Evolutionary conservation across 192 early-diverging fungal species (phyloP).

Genomic region (Entomortierella beljakovae): DNA sequence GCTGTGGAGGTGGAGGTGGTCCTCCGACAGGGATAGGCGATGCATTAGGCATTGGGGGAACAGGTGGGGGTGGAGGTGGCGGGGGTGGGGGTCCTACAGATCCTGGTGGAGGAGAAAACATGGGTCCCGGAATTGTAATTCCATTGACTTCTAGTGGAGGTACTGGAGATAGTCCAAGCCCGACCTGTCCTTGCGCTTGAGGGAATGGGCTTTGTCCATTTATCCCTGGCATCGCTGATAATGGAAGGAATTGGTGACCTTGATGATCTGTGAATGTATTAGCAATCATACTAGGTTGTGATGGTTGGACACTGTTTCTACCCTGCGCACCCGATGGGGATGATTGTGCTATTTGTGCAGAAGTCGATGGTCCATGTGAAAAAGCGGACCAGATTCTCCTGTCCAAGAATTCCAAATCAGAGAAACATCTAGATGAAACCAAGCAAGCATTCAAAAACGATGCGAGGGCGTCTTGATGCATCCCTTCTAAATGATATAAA

Average conservation of each 20-base stretch:
- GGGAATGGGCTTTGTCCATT: not conserved
- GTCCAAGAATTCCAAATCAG: slow-evolving; percentile 20
- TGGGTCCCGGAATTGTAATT: not conserved
- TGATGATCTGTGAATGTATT: not conserved
- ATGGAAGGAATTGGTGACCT: not conserved
- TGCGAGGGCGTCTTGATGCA: slow-evolving; percentile 37
- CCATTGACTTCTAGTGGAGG: not conserved
- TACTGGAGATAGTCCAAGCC: slow-evolving; percentile 1
- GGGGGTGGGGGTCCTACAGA: not conserved
- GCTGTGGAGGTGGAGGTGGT: not conserved
- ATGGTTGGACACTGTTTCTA: not conserved
- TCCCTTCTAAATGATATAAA: slow-evolving; percentile 35
- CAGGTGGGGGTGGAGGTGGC: slow-evolving; percentile 9
- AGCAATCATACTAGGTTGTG: not conserved
- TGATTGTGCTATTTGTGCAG: not conserved
- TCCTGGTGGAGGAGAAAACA: not conserved
- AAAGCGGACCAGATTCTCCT: slow-evolving; percentile 33
- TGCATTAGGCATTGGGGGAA: not conserved
- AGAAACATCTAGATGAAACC: slow-evolving; percentile 34
- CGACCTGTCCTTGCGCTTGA: not conserved
- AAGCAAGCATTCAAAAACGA: slow-evolving; percentile 45
- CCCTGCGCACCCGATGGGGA: not conserved
- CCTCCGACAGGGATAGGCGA: not conserved
- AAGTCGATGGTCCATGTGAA: slow-evolving; percentile 1
- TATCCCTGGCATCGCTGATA: slow-evolving; percentile 4